phyloP scores from a whole-genome alignment of 306 rosid genomes.

The Leucaena leucocephala region DNA sequence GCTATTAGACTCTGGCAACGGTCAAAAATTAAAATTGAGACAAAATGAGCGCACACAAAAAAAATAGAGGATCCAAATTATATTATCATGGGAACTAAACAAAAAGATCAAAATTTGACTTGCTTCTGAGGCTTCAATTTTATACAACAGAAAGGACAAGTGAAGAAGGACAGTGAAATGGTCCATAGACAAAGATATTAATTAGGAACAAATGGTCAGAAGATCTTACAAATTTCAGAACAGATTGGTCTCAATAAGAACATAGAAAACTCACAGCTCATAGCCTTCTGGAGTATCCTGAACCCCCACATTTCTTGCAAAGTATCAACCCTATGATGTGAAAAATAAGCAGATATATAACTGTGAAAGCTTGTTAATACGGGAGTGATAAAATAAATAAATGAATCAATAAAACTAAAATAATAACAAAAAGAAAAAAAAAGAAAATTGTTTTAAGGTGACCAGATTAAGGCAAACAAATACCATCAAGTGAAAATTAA shows the following conservation, averaged over 20 bases:
- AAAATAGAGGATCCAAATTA: not conserved
- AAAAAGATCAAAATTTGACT: conserved; percentile 10
- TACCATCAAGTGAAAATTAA: not conserved
- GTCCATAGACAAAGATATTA: conserved; percentile 24
- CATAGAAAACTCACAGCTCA: conserved; percentile 41
- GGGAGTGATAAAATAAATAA: not conserved
- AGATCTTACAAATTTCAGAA: conserved; percentile 36
- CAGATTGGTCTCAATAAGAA: conserved; percentile 24
- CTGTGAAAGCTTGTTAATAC: conserved; percentile 7
- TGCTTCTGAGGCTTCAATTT: conserved; percentile 2
- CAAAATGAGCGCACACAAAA: not conserved
- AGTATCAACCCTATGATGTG: conserved; percentile 74
- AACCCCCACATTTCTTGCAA: conserved; percentile 98
- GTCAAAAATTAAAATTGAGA: not conserved
- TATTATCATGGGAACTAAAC: not conserved
- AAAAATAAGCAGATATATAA: conserved; percentile 17
- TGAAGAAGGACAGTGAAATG: not conserved
- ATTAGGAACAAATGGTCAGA: conserved; percentile 34
- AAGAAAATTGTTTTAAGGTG: not conserved
- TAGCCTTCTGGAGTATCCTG: conserved; percentile 93
- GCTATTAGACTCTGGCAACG: too few species aligned
- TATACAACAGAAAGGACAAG: not conserved
- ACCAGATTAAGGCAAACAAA: not conserved
- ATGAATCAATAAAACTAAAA: not conserved
- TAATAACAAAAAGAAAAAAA: not conserved